phyloP scores from a whole-genome alignment of 768 basidiomycete species.

The Tubosaeta sp. region DNA sequence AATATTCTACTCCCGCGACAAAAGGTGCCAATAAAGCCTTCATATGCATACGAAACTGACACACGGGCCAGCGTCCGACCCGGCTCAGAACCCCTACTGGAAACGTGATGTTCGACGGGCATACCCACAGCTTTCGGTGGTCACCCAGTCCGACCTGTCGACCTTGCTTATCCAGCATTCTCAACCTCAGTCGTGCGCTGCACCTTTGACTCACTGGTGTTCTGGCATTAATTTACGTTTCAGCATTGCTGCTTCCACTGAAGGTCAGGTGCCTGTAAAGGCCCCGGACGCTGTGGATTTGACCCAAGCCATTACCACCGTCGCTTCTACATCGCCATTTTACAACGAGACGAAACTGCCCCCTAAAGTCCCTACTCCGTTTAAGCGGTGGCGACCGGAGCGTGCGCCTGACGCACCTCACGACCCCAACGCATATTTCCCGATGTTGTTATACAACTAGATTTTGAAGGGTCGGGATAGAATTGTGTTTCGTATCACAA shows the following conservation, averaged over 20 bases:
- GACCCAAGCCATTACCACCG: constrained; percentile 65
- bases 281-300: constrained; percentile 52
- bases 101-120: constrained; percentile 91
- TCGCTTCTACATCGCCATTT: constrained; percentile 52
- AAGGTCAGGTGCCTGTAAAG: constrained; percentile 43
- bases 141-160: constrained; percentile 82
- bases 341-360: constrained; percentile 67
- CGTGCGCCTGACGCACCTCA: constrained; percentile 78
- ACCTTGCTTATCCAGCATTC: constrained; percentile 80
- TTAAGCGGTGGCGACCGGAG: constrained; percentile 72
- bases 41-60: constrained; percentile 12
- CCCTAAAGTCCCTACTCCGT: constrained; percentile 63
- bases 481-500: constrained; percentile 28
- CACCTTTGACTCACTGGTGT: neutral
- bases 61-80: constrained; percentile 64
- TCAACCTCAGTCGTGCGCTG: constrained; percentile 55
- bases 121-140: constrained; percentile 87
- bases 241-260: constrained; percentile 53
- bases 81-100: constrained; percentile 90
- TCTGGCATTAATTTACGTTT: constrained; percentile 7
- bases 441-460: constrained; percentile 63
- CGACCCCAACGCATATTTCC: constrained; percentile 77
- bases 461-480: constrained; percentile 10
- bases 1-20: constrained; percentile 82
- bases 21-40: constrained; percentile 50